Evolutionary conservation across 768 basidiomycete species (phyloP).

Genomic region (Lentinula sp.): DNA sequence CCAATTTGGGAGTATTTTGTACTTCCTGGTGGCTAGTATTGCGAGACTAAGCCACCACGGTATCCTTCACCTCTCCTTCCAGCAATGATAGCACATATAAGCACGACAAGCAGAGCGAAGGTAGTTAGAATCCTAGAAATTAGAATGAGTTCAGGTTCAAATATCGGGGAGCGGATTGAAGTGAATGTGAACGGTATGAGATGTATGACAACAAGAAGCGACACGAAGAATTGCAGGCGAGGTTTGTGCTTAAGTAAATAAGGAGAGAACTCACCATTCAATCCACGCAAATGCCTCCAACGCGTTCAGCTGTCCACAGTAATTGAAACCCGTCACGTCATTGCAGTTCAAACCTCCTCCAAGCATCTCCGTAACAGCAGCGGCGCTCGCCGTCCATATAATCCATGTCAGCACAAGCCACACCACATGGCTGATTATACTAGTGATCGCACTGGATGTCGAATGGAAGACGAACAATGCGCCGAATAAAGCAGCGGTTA

Average conservation of each 20-base stretch:
- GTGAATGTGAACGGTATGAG: too few species aligned
- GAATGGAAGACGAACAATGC: slow-evolving; percentile 43
- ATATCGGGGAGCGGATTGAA: too few species aligned
- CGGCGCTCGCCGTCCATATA: slow-evolving; percentile 71
- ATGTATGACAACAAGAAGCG: neutral
- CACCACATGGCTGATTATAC: slow-evolving; percentile 52
- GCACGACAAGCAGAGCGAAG: slow-evolving; percentile 48
- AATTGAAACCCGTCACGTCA: slow-evolving; percentile 37
- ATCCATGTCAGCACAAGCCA: slow-evolving; percentile 28
- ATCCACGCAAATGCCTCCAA: slow-evolving; percentile 73
- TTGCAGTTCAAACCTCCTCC: slow-evolving; percentile 65
- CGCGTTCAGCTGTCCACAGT: slow-evolving; percentile 76
- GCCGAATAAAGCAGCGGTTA: slow-evolving; percentile 46
- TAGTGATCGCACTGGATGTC: slow-evolving; percentile 46
- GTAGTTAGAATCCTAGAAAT: slow-evolving; percentile 55
- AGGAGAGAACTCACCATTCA: slow-evolving; percentile 39
- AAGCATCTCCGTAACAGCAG: slow-evolving; percentile 58
- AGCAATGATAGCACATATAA: slow-evolving; percentile 54
- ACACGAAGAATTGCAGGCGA: neutral
- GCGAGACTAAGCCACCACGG: slow-evolving; percentile 39
- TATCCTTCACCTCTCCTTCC: slow-evolving; percentile 64
- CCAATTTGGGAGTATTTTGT: too few species aligned
- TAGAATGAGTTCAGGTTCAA: neutral
- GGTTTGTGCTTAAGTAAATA: neutral
- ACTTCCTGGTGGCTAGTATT: neutral